Evolutionary conservation across 805 yeast species (phyloP).

Genomic region (Ogataea pilisensis): DNA sequence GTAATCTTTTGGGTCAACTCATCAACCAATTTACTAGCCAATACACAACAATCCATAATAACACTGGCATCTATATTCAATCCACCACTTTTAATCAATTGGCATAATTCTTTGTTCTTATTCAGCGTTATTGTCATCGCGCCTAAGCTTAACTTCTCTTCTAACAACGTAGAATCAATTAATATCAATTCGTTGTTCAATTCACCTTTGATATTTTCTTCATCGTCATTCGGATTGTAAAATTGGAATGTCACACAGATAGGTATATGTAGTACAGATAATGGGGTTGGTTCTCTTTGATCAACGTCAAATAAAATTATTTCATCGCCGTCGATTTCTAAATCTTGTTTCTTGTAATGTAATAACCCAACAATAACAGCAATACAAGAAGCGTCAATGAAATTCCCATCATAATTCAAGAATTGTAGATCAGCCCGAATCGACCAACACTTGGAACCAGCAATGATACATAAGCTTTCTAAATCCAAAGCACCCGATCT

Average conservation of each 20-base stretch:
- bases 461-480: constrained; percentile 84
- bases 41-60: constrained; percentile 62
- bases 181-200: constrained; percentile 55
- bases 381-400: constrained; percentile 84
- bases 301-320: constrained; percentile 64
- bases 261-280: constrained; percentile 85
- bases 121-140: constrained; percentile 81
- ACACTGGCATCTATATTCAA: constrained; percentile 70
- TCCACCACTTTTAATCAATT: constrained; percentile 87
- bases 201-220: constrained; percentile 68
- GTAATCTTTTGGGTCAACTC: constrained; percentile 61
- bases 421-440: constrained; percentile 87
- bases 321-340: constrained; percentile 62
- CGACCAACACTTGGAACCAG: constrained; percentile 90
- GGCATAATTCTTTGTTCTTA: constrained; percentile 87
- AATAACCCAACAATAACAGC: constrained; percentile 84
- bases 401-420: constrained; percentile 87
- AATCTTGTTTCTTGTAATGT: constrained; percentile 82
- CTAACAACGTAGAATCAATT: constrained; percentile 73
- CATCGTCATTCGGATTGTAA: constrained; percentile 62
- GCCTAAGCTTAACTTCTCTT: constrained; percentile 75
- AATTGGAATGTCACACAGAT: constrained; percentile 87
- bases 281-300: constrained; percentile 83
- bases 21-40: constrained; percentile 63
- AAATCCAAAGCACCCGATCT: constrained; percentile 88